Conservation (phyloP, 768 basidiomycete genomes). For the Collybiopsis luxurians region DNA sequence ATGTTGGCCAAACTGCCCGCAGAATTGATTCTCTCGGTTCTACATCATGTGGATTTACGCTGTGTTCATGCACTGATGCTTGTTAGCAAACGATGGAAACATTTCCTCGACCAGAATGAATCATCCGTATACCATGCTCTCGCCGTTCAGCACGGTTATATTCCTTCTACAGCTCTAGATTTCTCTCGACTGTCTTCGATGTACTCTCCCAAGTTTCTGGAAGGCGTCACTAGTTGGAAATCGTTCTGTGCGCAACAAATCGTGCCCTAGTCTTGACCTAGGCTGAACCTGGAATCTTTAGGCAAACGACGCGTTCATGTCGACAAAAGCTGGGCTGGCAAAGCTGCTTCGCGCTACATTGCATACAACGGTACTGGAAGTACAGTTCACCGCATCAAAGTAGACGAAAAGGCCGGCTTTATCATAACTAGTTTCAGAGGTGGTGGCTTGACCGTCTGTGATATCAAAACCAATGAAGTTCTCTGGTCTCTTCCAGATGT, state of each 20-base stretch:
- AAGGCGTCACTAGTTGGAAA: constrained; percentile 49
- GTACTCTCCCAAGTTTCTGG: constrained; percentile 33
- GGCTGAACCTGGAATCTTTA: constrained; percentile 19
- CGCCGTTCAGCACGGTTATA: constrained; percentile 49
- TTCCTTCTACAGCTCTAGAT: constrained; percentile 22
- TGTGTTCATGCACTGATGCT: constrained; percentile 33
- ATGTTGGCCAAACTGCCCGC: constrained; percentile 49
- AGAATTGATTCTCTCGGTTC: constrained; percentile 51
- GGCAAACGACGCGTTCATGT: constrained; percentile 45
- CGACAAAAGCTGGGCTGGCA: constrained; percentile 54
- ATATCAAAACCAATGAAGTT: constrained; percentile 42
- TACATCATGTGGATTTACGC: constrained; percentile 48
- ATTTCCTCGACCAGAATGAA: constrained; percentile 47
- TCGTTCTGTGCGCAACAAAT: constrained; percentile 49
- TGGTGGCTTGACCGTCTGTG: constrained; percentile 60
- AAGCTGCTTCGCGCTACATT: constrained; percentile 37
- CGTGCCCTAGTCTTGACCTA: not conserved
- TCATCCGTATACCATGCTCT: constrained; percentile 55
- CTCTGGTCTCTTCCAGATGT: constrained; percentile 69
- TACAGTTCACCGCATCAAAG: constrained; percentile 70
- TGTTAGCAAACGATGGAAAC: constrained; percentile 45
- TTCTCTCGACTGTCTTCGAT: constrained; percentile 27
- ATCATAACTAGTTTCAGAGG: constrained; percentile 52
- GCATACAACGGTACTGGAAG: constrained; percentile 30
- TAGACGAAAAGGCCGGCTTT: constrained; percentile 60